A percentile compares a stretch with the other conserved stretches of the same genome.
Conservation (phyloP, 2,329 filamentous ascomycete genomes). For the Myriosclerotinia duriaeana region DNA sequence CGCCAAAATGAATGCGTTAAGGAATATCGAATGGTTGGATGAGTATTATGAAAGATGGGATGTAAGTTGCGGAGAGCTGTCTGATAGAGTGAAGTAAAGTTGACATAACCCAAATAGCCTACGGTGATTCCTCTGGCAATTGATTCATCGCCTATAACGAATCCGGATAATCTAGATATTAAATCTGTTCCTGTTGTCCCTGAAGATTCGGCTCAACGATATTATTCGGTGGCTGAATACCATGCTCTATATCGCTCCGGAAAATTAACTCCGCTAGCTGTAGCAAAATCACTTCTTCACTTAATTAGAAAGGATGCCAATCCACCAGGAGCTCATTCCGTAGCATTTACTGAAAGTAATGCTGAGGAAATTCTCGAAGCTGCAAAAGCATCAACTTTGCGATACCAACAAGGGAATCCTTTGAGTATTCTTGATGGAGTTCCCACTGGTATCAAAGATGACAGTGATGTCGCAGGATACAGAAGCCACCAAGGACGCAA, state of each 20-base stretch:
- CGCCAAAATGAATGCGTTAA: slow-evolving; percentile 55
- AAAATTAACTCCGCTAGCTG: slow-evolving; percentile 67
- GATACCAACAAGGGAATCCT: slow-evolving; percentile 66
- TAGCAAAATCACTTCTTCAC: slow-evolving; percentile 69
- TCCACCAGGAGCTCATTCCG: slow-evolving; percentile 60
- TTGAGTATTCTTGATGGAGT: slow-evolving; percentile 76
- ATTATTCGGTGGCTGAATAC: slow-evolving; percentile 74
- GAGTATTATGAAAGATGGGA: slow-evolving; percentile 49
- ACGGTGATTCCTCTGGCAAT: slow-evolving; percentile 53
- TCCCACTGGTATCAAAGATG: slow-evolving; percentile 81
- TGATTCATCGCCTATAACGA: slow-evolving; percentile 11
- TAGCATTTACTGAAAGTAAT: slow-evolving; percentile 70
- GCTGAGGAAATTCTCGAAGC: slow-evolving; percentile 63
- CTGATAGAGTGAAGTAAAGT: neutral
- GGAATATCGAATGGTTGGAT: slow-evolving; percentile 49
- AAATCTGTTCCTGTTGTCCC: slow-evolving; percentile 47
- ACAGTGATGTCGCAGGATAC: slow-evolving; percentile 74
- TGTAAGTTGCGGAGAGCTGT: slow-evolving; percentile 42
- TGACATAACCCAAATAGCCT: slow-evolving; percentile 45
- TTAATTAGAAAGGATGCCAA: slow-evolving; percentile 62
- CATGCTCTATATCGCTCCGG: slow-evolving; percentile 71
- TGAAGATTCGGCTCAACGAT: slow-evolving; percentile 49
- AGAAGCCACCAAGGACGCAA: slow-evolving; percentile 67
- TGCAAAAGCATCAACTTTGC: slow-evolving; percentile 69
- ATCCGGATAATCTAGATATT: slow-evolving; percentile 43